These are phyloP conservation scores for Paramyrothecium roridum DNA, from an alignment of 2,329 filamentous ascomycete species.

Conservation along the genomic window DNA sequence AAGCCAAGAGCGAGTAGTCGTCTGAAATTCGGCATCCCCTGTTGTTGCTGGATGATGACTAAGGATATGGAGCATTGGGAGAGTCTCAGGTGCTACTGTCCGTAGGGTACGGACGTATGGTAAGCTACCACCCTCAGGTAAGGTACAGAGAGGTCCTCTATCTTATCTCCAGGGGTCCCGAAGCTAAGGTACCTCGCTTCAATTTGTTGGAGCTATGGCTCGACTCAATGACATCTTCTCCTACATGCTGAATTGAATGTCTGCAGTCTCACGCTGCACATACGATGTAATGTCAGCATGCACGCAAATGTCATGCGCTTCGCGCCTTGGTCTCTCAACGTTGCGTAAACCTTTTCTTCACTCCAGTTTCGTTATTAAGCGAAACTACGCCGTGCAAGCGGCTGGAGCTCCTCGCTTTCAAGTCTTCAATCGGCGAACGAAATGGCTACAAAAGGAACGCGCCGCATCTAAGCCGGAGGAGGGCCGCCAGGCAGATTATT, in stretches of 20 bases:
- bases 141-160: too few species aligned
- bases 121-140: too few species aligned
- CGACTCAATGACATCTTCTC: slow-evolving; percentile 1
- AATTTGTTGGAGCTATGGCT: background rate
- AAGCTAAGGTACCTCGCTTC: too few species aligned
- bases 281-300: slow-evolving; percentile 27
- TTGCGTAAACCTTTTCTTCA: slow-evolving; percentile 11
- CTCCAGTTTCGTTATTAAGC: slow-evolving; percentile 11
- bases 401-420: slow-evolving; percentile 76
- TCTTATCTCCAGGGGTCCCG: too few species aligned
- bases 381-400: slow-evolving; percentile 74
- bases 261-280: slow-evolving; percentile 11
- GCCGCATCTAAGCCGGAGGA: slow-evolving; percentile 67
- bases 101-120: too few species aligned
- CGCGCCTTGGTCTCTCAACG: slow-evolving; percentile 20
- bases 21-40: too few species aligned
- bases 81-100: too few species aligned
- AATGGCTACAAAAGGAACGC: slow-evolving; percentile 89
- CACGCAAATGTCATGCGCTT: slow-evolving; percentile 15
- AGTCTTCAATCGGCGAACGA: slow-evolving; percentile 85
- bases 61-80: too few species aligned
- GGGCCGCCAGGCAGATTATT: slow-evolving; percentile 82
- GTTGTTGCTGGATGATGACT: too few species aligned
- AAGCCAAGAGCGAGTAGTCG: too few species aligned
- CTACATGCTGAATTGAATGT: slow-evolving; percentile 4